Base-by-base conservation (phyloP, 2,329 filamentous ascomycete species). In the Fusarium lyarnte region DNA sequence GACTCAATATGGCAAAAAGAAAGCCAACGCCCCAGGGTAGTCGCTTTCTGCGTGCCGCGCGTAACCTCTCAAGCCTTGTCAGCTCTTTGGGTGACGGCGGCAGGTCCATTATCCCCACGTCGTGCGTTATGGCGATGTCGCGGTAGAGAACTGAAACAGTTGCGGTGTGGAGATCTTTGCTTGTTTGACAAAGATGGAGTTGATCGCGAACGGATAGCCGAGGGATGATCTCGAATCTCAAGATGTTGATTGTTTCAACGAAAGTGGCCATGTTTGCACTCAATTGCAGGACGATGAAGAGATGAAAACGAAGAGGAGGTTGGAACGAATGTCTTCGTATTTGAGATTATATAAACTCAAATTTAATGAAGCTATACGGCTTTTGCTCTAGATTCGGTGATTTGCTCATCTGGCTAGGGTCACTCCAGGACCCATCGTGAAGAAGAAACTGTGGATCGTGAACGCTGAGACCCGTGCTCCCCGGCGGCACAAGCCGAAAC, bases 171-270 rank as follows among this genome's bases (percentile, higher is more conserved):
- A 64, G 27, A 36, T 41, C 33, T 65, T 45, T 65, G 46, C 52
- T 43, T 39, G 59, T 55, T 51, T 64, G 62, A 46, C 59, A 65
- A 46, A 27, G 25, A 64, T 52, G 61, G 45, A 64, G 62, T 52
- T 65, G 46, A 64, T 65, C 46, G 36, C 41, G 59, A 54, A 33
- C 23, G 45, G 59, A 65, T 64, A 65, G 7, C 62, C 46, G 58
- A 65, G 38, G 27, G 33, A 64, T 45, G 46, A 65, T 65, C 59
- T 39, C 25, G n/a, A 65, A 64, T 43, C 39, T 25, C 33, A 38
- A 23, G 42, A 46, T 65, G 62, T 31, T 41, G 52, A 55, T 64
- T 57, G 58, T 64, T 64, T 64, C 61, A 33, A 58, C 42, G 43
- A 35, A 29, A 33, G 6, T 25, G n/a, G 35, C 19, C 21, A 43